A percentile compares a stretch with the other conserved stretches of the same genome.
phyloP scores from a whole-genome alignment of 257 asterid genomes.

The Fraxinus cuspidata region DNA sequence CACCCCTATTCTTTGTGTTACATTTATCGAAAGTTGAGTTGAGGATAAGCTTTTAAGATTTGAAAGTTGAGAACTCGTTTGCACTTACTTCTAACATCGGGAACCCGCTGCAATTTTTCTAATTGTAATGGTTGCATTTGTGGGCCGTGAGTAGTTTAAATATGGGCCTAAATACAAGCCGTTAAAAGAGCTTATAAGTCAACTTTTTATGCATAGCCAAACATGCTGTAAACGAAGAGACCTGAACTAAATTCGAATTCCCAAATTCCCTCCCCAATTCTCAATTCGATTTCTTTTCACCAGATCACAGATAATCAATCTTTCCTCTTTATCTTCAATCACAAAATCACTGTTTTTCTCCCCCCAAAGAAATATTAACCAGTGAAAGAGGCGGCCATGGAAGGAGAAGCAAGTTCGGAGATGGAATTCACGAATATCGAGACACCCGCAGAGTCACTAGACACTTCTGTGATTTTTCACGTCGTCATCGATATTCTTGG shows the following conservation, averaged over 20 bases:
- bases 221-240: neutral
- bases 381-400: constrained; percentile 33
- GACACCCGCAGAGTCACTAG: constrained; percentile 49
- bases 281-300: neutral
- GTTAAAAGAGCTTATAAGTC: neutral
- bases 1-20: too few species aligned
- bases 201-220: neutral
- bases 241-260: neutral
- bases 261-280: neutral
- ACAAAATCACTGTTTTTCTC: neutral
- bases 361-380: neutral
- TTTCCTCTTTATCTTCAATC: neutral
- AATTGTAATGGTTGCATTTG: too few species aligned
- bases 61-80: too few species aligned
- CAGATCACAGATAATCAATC: neutral
- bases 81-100: too few species aligned
- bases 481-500: constrained; percentile 66
- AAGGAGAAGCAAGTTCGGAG: constrained; percentile 60
- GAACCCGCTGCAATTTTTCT: too few species aligned
- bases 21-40: too few species aligned
- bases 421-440: constrained; percentile 49
- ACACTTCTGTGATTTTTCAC: constrained; percentile 68
- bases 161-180: neutral
- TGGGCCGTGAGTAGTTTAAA: neutral
- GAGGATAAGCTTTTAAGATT: too few species aligned